These are phyloP conservation scores for Stachybotrys chlorohalonatus DNA, from an alignment of 2,329 filamentous ascomycete genomes.

Conservation along the genomic window DNA sequence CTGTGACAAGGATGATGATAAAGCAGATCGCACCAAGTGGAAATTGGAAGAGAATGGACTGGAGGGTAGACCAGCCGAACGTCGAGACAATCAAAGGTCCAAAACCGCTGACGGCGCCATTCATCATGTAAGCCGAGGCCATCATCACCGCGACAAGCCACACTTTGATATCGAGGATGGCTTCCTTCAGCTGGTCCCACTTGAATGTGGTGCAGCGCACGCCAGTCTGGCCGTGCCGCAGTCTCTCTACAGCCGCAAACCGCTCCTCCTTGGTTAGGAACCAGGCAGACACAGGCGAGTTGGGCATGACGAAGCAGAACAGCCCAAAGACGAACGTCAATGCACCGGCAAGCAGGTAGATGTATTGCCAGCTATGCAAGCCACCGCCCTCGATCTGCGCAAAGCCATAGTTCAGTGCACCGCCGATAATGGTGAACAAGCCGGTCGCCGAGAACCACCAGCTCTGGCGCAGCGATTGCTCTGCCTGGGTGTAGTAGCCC, in stretches of 20 bases:
- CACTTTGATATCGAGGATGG: slow-evolving; percentile 48
- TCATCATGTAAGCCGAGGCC: slow-evolving; percentile 62
- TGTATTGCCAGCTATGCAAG: slow-evolving; percentile 59
- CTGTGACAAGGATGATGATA: slow-evolving; percentile 55
- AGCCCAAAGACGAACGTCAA: slow-evolving; percentile 57
- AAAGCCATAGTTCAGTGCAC: slow-evolving; percentile 58
- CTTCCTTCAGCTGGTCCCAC: slow-evolving; percentile 46
- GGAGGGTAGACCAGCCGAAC: slow-evolving; percentile 55
- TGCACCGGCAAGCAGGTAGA: slow-evolving; percentile 56
- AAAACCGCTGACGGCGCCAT: slow-evolving; percentile 62
- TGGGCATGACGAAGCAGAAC: slow-evolving; percentile 56
- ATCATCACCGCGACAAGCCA: slow-evolving; percentile 60
- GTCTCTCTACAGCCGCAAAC: slow-evolving; percentile 53
- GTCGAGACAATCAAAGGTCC: slow-evolving; percentile 64
- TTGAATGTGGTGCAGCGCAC: slow-evolving; percentile 55
- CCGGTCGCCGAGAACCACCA: slow-evolving; percentile 58
- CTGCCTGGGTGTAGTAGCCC: slow-evolving; percentile 54
- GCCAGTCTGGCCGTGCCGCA: slow-evolving; percentile 54
- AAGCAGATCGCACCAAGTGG: slow-evolving; percentile 63
- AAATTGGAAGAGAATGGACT: slow-evolving; percentile 66
- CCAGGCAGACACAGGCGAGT: slow-evolving; percentile 59
- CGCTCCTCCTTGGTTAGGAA: slow-evolving; percentile 56
- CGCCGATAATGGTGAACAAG: slow-evolving; percentile 54
- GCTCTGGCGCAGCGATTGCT: slow-evolving; percentile 55
- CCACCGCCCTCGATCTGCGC: slow-evolving; percentile 48